phyloP scores from a whole-genome alignment of 108 stramenopile species.

The Aurantiochytrium sp. region DNA sequence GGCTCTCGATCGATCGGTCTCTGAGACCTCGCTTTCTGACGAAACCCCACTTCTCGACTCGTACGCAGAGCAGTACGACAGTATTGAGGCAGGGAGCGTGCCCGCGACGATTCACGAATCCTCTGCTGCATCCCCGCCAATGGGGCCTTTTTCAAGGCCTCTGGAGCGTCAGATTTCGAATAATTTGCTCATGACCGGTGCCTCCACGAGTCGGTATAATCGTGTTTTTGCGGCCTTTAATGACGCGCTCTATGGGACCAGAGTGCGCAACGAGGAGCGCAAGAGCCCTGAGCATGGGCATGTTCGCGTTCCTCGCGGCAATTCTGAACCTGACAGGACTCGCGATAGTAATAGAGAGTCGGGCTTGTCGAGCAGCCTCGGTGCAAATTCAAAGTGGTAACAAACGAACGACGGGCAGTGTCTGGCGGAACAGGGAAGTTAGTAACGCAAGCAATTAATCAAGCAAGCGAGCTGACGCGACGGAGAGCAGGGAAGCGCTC shows the following conservation, averaged over 20 bases:
- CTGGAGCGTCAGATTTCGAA: not conserved
- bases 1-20: not conserved
- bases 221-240: not conserved
- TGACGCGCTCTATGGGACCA: not conserved
- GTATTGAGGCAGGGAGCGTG: not conserved
- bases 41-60: not conserved
- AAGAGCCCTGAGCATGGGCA: not conserved
- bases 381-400: too few species aligned
- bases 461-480: too few species aligned
- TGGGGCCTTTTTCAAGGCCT: not conserved
- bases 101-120: too few species aligned
- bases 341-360: not conserved
- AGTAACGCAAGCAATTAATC: too few species aligned
- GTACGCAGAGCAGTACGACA: not conserved
- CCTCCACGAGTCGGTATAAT: not conserved
- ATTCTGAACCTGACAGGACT: not conserved
- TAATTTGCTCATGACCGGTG: not conserved
- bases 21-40: not conserved
- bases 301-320: not conserved
- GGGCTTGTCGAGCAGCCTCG: too few species aligned
- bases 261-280: not conserved
- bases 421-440: too few species aligned
- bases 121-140: too few species aligned
- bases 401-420: too few species aligned
- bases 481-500: too few species aligned